Evolutionary conservation across 805 yeast genomes (phyloP).

Genomic region (Metschnikowia drakensbergensis): DNA sequence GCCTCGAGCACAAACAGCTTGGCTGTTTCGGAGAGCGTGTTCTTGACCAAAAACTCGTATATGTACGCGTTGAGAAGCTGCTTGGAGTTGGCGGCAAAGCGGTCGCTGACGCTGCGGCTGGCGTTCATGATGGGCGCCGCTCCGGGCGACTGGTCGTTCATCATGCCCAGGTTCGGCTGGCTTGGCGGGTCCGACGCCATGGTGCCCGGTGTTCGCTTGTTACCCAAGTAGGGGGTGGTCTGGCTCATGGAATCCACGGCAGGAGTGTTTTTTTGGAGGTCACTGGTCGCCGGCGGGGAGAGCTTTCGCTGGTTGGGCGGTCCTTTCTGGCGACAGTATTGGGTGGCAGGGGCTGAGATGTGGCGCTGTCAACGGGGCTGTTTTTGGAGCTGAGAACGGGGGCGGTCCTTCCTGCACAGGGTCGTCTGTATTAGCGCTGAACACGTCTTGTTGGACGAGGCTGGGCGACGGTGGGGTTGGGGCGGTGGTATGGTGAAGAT

Average conservation of each 20-base stretch:
- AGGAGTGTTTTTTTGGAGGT: no score
- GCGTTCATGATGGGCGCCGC: slow-evolving; percentile 19
- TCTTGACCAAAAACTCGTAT: slow-evolving; percentile 78
- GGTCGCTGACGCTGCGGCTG: slow-evolving; percentile 30
- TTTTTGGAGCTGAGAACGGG: background rate
- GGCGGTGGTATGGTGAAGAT: background rate
- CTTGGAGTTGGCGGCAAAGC: slow-evolving; percentile 49
- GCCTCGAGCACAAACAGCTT: slow-evolving; percentile 72
- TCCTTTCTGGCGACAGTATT: no score
- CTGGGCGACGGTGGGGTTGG: background rate
- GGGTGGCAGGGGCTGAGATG: no score
- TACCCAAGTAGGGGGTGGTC: slow-evolving; percentile 35
- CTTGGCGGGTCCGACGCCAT: slow-evolving; percentile 10
- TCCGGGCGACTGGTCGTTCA: slow-evolving; percentile 5
- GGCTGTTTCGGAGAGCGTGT: slow-evolving; percentile 70
- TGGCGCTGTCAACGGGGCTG: no score
- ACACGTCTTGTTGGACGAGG: background rate
- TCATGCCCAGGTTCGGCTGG: slow-evolving; percentile 6
- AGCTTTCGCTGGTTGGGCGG: no score
- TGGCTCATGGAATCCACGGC: slow-evolving; percentile 24
- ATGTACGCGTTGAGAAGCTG: slow-evolving; percentile 76
- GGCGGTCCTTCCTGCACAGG: background rate
- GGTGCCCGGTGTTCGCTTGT: slow-evolving; percentile 29
- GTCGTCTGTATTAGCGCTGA: background rate
- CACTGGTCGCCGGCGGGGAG: no score